Conservation (phyloP, 306 rosid species). For the Begonia masoniana region DNA sequence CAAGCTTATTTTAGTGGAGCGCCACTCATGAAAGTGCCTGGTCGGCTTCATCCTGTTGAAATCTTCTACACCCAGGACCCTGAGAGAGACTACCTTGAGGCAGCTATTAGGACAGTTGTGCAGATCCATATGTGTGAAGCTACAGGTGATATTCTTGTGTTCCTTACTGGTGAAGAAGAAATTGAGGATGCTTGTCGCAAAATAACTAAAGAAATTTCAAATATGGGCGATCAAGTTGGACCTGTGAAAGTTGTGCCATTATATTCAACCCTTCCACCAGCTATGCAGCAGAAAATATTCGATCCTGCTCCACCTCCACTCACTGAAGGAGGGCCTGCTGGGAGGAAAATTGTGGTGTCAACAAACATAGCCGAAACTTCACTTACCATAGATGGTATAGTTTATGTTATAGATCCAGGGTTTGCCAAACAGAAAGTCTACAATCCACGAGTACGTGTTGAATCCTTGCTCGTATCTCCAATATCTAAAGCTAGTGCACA, state of each 20-base stretch:
- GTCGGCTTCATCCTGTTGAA: conserved; percentile 95
- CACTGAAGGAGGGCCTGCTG: conserved; percentile 71
- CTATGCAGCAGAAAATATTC: conserved; percentile 90
- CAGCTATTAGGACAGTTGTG: conserved; percentile 86
- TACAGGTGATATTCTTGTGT: conserved; percentile 83
- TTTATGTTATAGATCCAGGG: conserved; percentile 96
- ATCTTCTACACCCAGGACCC: conserved; percentile 90
- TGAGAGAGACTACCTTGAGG: conserved; percentile 91
- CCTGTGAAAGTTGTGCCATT: conserved; percentile 87
- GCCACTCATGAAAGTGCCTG: conserved; percentile 96
- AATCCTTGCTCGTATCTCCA: conserved; percentile 91
- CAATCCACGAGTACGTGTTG: conserved; percentile 83
- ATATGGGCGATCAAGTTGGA: conserved; percentile 87
- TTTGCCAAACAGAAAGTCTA: conserved; percentile 87
- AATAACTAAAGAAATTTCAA: conserved; percentile 55
- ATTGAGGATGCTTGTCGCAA: conserved; percentile 97
- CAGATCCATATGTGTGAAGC: conserved; percentile 89
- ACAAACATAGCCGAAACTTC: conserved; percentile 97
- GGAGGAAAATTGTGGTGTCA: conserved; percentile 94
- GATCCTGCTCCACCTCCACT: conserved; percentile 81
- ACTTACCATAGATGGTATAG: conserved; percentile 88
- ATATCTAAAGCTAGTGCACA: conserved; percentile 95
- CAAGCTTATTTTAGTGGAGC: conserved; percentile 85
- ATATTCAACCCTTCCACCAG: conserved; percentile 95
- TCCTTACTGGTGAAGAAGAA: conserved; percentile 91